Conservation (phyloP, 352 stramenopile species). For the Phytophthora ramorum region DNA sequence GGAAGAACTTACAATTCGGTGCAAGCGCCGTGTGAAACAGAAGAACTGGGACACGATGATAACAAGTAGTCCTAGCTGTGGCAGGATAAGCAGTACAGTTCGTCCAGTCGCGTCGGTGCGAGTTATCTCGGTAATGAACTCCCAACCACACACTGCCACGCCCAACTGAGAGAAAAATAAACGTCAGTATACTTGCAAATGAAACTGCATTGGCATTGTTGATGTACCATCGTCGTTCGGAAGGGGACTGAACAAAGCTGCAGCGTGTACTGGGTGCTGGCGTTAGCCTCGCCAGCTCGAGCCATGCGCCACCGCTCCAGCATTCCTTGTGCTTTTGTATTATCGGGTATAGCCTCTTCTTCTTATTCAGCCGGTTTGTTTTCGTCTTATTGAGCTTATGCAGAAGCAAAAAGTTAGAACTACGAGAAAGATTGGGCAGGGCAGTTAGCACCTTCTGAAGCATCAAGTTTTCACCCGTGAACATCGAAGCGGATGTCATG, state of each 20-base stretch:
- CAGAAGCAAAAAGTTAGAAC: neutral
- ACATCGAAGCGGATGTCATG: slow-evolving; percentile 2
- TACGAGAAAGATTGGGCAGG: neutral
- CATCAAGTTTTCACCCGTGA: neutral
- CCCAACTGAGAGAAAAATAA: slow-evolving; percentile 12
- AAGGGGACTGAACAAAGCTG: slow-evolving; percentile 12
- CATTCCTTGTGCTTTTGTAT: neutral
- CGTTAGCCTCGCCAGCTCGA: neutral
- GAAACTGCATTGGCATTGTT: neutral
- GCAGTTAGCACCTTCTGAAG: neutral
- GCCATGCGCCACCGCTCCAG: slow-evolving; percentile 1
- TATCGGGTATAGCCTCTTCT: neutral
- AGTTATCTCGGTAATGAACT: slow-evolving; percentile 19
- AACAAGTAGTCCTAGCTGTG: slow-evolving; percentile 19
- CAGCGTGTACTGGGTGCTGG: slow-evolving; percentile 5
- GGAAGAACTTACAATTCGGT: neutral
- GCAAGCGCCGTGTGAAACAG: slow-evolving; percentile 5
- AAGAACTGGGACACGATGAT: slow-evolving; percentile 12
- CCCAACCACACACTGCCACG: slow-evolving; percentile 22
- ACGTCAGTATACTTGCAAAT: neutral
- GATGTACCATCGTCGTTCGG: slow-evolving; percentile 9
- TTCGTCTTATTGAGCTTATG: neutral
- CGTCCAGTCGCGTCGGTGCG: neutral
- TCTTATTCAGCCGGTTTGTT: neutral
- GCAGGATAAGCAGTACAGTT: slow-evolving; percentile 16